Conservation (phyloP, 108 stramenopile genomes). For the Mayamaea pseudoterrestris region DNA sequence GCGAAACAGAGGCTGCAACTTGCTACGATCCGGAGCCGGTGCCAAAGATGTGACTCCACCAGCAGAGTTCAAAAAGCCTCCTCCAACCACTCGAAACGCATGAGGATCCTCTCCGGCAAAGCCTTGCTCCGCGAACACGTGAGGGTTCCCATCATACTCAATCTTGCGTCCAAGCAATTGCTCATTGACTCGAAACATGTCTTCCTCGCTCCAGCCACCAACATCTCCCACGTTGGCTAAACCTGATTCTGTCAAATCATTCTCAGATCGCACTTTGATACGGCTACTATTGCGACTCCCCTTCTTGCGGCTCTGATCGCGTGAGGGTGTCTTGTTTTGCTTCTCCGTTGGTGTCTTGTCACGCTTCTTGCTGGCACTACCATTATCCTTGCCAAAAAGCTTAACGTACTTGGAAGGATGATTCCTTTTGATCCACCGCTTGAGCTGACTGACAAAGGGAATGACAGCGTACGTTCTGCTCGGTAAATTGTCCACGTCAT, state of each 20-base stretch:
- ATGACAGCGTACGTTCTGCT: constrained; percentile 62
- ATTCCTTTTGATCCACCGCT: constrained; percentile 48
- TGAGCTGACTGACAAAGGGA: constrained; percentile 49
- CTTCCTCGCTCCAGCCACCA: constrained; percentile 70
- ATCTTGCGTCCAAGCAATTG: constrained; percentile 48
- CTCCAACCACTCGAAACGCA: constrained; percentile 77
- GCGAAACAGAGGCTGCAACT: constrained; percentile 23
- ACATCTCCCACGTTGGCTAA: constrained; percentile 39
- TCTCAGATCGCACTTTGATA: constrained; percentile 16
- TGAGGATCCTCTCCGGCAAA: constrained; percentile 65
- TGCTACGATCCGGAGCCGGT: constrained; percentile 16
- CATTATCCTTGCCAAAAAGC: constrained; percentile 2
- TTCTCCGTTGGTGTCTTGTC: background rate
- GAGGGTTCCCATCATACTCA: constrained; percentile 80
- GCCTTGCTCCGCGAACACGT: constrained; percentile 70
- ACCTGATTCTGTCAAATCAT: constrained; percentile 42
- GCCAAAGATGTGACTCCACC: constrained; percentile 9
- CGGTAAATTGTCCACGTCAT: constrained; percentile 31
- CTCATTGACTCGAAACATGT: constrained; percentile 79
- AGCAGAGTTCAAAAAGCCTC: constrained; percentile 54
- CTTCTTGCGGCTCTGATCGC: background rate
- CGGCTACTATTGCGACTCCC: constrained; percentile 1
- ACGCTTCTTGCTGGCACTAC: background rate
- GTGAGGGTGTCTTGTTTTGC: constrained; percentile 3
- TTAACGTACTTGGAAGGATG: constrained; percentile 17